phyloP scores from a whole-genome alignment of 2,329 filamentous ascomycete species.

The Cordyceps pruinosa region DNA sequence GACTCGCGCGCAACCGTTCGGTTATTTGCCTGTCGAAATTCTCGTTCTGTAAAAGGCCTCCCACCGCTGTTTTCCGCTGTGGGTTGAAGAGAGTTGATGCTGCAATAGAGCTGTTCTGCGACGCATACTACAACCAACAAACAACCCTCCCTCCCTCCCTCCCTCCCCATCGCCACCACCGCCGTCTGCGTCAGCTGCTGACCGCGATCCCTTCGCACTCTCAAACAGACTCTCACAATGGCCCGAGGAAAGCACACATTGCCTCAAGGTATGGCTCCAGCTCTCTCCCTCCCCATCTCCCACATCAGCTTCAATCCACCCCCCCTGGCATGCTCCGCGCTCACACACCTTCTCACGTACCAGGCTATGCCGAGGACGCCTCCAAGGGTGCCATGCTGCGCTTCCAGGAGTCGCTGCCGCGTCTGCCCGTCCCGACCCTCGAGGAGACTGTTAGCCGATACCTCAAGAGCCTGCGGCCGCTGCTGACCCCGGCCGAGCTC shows the following conservation, averaged over 20 bases:
- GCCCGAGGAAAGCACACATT: conserved; percentile 54
- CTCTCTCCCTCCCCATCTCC: not conserved
- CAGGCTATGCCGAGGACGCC: conserved; percentile 73
- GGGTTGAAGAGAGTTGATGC: not conserved
- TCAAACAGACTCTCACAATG: conserved; percentile 35
- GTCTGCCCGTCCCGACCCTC: conserved; percentile 71
- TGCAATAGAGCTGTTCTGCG: not conserved
- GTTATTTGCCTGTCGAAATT: not conserved
- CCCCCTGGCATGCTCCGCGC: no score
- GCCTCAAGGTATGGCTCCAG: conserved; percentile 36
- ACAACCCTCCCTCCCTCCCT: no score
- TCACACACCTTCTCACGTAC: not conserved
- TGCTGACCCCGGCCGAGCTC: conserved; percentile 62
- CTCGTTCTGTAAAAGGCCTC: not conserved
- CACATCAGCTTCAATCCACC: no score
- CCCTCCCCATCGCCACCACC: not conserved
- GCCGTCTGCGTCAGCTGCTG: conserved; percentile 1
- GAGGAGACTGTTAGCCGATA: conserved; percentile 77
- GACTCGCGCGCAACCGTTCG: not conserved
- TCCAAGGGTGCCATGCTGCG: conserved; percentile 75
- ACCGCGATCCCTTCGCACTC: conserved; percentile 4
- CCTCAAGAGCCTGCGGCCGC: conserved; percentile 69
- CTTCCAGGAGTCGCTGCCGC: conserved; percentile 79
- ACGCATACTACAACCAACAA: not conserved
- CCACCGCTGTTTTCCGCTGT: not conserved